Conservation (phyloP, 2,329 filamentous ascomycete species). For the Ilyonectria mors-panacis region DNA sequence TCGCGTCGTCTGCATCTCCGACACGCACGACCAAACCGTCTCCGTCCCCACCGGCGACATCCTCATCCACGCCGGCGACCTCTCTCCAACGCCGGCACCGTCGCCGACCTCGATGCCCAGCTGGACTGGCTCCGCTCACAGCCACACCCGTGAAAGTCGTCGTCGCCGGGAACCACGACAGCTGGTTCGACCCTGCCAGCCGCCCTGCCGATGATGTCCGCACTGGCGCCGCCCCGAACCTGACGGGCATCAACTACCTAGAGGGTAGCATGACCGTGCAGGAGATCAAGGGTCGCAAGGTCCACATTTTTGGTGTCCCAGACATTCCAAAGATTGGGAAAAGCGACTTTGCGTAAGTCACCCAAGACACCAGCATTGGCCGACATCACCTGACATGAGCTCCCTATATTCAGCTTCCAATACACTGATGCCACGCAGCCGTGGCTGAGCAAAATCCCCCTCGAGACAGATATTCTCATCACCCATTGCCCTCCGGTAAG, state of each 20-base stretch:
- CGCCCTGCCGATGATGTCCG: constrained; percentile 70
- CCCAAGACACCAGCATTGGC: not conserved
- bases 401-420: constrained; percentile 72
- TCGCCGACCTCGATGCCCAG: constrained; percentile 82
- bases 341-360: constrained; percentile 71
- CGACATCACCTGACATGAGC: constrained; percentile 20
- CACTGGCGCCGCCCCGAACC: constrained; percentile 69
- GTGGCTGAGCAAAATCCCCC: constrained; percentile 80
- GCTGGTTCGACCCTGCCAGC: constrained; percentile 81
- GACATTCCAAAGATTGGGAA: constrained; percentile 85
- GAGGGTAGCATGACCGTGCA: constrained; percentile 78
- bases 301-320: constrained; percentile 81
- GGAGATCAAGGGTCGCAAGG: constrained; percentile 70
- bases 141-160: constrained; percentile 86
- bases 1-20: constrained; percentile 88
- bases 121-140: constrained; percentile 85
- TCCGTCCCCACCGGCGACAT: constrained; percentile 83
- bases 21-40: constrained; percentile 81
- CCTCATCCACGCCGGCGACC: constrained; percentile 90
- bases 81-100: constrained; percentile 82
- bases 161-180: constrained; percentile 91
- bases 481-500: constrained; percentile 83
- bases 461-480: constrained; percentile 82
- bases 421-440: constrained; percentile 77
- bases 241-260: constrained; percentile 81